Evolutionary conservation across 805 yeast species (phyloP).

Genomic region (Candida ovalis): DNA sequence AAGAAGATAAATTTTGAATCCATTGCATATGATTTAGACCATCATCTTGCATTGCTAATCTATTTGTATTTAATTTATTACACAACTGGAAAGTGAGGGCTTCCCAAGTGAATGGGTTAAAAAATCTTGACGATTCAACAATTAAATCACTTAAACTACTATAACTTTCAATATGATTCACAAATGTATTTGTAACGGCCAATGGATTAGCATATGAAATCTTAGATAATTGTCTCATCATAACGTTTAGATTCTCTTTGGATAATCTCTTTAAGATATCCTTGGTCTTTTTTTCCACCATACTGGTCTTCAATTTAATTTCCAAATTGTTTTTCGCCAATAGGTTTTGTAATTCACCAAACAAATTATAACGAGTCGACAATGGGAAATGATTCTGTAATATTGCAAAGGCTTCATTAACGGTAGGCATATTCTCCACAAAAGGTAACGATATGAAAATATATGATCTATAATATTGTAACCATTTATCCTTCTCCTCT

Average conservation of each 20-base stretch:
- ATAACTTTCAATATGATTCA: slow-evolving; percentile 86
- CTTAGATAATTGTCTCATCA: slow-evolving; percentile 71
- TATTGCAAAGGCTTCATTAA: slow-evolving; percentile 56
- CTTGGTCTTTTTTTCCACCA: slow-evolving; percentile 76
- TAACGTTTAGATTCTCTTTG: slow-evolving; percentile 67
- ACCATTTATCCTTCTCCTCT: slow-evolving; percentile 39
- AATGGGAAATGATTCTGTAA: slow-evolving; percentile 47
- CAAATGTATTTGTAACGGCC: slow-evolving; percentile 64
- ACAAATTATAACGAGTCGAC: slow-evolving; percentile 67
- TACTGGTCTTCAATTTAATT: slow-evolving; percentile 56
- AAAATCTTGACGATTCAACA: slow-evolving; percentile 72
- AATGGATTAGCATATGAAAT: slow-evolving; percentile 75
- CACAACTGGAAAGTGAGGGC: slow-evolving; percentile 70
- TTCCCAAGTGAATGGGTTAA: slow-evolving; percentile 81
- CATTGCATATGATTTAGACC: slow-evolving; percentile 80
- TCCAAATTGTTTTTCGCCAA: slow-evolving; percentile 51
- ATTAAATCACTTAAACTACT: slow-evolving; percentile 79
- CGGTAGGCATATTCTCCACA: slow-evolving; percentile 53
- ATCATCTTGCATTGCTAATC: slow-evolving; percentile 65
- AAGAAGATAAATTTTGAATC: slow-evolving; percentile 78
- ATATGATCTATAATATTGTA: slow-evolving; percentile 58
- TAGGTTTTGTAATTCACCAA: slow-evolving; percentile 69
- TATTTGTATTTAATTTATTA: slow-evolving; percentile 64
- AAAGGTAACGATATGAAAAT: slow-evolving; percentile 60
- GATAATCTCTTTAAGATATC: slow-evolving; percentile 76